Evolutionary conservation across 768 basidiomycete species (phyloP).

Genomic region (Boletus bicolor): DNA sequence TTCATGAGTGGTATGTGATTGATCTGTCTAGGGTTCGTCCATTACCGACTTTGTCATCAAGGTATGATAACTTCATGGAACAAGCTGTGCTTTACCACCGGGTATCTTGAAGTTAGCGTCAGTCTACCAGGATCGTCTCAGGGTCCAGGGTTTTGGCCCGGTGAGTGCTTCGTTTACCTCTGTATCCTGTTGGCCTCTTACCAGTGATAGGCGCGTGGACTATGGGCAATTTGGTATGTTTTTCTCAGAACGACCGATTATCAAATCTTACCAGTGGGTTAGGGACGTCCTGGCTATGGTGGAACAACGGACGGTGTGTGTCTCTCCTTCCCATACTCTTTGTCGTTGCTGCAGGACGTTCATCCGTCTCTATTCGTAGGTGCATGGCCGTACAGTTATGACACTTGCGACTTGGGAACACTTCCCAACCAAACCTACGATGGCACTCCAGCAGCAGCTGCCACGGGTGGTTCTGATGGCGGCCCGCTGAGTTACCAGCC

Average conservation of each 20-base stretch:
- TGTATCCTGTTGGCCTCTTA: conserved; percentile 3
- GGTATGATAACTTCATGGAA: conserved; percentile 88
- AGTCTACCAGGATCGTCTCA: conserved; percentile 64
- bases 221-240: conserved; percentile 60
- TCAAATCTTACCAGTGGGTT: conserved; percentile 27
- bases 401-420: conserved; percentile 82
- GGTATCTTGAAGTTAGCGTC: conserved; percentile 81
- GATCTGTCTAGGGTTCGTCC: background rate
- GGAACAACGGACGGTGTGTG: conserved; percentile 75
- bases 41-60: conserved; percentile 19
- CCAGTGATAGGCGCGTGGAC: conserved; percentile 56
- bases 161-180: conserved; percentile 37
- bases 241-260: background rate
- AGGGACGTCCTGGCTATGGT: conserved; percentile 86
- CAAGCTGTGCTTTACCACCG: conserved; percentile 92
- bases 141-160: conserved; percentile 84
- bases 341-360: background rate
- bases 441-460: conserved; percentile 55
- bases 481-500: conserved; percentile 70
- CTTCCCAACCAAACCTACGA: conserved; percentile 75
- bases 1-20: conserved; percentile 66
- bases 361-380: conserved; percentile 26
- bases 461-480: conserved; percentile 50
- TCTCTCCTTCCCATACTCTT: background rate
- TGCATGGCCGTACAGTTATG: conserved; percentile 81